Conservation (phyloP, 2,329 filamentous ascomycete genomes). For the Aspergillus transmontanensis region DNA sequence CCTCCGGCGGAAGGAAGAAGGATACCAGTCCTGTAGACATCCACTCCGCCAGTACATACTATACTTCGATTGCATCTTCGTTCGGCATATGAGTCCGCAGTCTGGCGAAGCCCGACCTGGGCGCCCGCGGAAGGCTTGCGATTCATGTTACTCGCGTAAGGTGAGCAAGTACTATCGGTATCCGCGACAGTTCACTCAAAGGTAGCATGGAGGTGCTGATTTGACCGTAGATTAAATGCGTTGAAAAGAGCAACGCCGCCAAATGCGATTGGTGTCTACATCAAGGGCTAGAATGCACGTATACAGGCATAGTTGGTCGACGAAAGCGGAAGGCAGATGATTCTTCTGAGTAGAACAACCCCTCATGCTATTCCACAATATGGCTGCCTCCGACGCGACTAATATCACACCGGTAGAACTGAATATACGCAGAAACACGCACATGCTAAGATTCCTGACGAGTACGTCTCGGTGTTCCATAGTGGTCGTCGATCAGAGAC, state of each 20-base stretch:
- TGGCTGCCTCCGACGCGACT: not conserved
- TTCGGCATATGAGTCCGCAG: not conserved
- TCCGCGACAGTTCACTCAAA: not conserved
- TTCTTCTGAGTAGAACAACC: not conserved
- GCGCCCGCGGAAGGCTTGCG: not conserved
- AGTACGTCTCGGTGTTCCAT: not conserved
- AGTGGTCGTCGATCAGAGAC: not conserved
- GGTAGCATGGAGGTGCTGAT: not conserved
- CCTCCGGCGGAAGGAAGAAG: not conserved
- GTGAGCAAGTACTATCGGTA: not conserved
- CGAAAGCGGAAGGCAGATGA: not conserved
- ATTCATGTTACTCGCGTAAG: not conserved
- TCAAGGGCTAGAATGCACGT: not conserved
- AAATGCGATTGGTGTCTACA: not conserved
- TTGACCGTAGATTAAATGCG: not conserved
- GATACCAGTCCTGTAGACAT: not conserved
- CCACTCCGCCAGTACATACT: not conserved
- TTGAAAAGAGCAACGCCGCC: not conserved
- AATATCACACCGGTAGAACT: not conserved
- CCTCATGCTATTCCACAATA: not conserved
- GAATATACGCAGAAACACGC: not conserved
- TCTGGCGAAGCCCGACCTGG: not conserved
- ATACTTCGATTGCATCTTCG: not conserved
- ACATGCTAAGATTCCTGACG: not conserved
- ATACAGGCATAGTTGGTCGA: not conserved